Base-by-base conservation (phyloP, 1,284 basidiomycete species). In the Melampsora americana region DNA sequence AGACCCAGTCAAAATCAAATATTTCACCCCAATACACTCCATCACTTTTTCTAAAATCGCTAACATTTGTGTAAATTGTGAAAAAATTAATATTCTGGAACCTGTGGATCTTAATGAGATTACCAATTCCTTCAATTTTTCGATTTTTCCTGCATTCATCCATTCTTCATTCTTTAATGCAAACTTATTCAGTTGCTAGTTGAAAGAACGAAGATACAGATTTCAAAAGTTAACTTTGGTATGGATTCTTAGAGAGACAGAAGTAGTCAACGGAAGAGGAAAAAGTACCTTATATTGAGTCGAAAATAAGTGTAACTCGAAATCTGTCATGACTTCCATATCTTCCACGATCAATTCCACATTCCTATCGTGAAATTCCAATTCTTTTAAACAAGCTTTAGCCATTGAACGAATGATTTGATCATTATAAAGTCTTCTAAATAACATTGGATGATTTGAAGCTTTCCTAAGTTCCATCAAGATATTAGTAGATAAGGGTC, bases 391-490 rank as follows among this genome's bases (percentile, higher is more conserved):
- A 76, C 96, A 87, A 66, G 90, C 88, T 80, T 88, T 90, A 0
- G 95, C 89, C 79, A 99, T 89, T 1, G 87, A 85, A 28, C 87
- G 86, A 79, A 99, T 84, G 67, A 86, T 88, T 44, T 89, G 86
- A 80, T 95, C 90, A 44, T 90, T 90, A 83, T 92, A 99, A 7
- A 87, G 86, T 26, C 88, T 88, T 26, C 96, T 87, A 86, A 99
- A 98, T 4, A 99, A 86, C 88, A 99, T 90, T 3, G 96, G 95
- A 84, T 99, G 96, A 62, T 90, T 91, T 0, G 95, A 91, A 1
- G 95, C 95, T 84, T 99, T 98, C 59, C 93, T 88, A 42, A 97
- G 86, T 81, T 95, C 93, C 94, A 97, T 97, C 64, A 98, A 86
- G 61, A 98, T 93, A 82, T 97, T 93, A 1, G 90, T 87, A 78